A percentile compares a stretch with the other conserved stretches of the same genome.
Conservation (phyloP, 225 moss, liverwort and hornwort species). For the Takakia lepidozioides region DNA sequence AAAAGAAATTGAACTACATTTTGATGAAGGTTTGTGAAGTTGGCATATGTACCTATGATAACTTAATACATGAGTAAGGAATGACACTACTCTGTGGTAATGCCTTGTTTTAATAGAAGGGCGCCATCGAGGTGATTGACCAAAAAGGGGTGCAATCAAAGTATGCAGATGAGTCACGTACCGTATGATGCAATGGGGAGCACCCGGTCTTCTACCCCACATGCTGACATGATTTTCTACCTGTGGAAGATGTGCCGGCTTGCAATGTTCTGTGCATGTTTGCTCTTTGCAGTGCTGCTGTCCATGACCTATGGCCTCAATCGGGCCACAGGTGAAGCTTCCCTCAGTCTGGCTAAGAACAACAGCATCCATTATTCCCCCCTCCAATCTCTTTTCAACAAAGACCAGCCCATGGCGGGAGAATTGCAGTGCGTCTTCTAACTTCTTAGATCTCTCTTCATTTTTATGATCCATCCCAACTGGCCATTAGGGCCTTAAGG, state of each 20-base stretch:
- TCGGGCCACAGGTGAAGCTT: conserved; percentile 13
- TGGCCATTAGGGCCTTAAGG: too few species aligned
- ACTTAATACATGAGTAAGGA: not conserved
- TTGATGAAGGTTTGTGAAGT: conserved; percentile 3
- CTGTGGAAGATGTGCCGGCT: conserved; percentile 36
- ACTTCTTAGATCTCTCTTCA: too few species aligned
- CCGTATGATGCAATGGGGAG: conserved; percentile 23
- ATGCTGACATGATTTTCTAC: conserved; percentile 18
- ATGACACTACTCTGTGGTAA: not conserved
- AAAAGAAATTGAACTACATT: conserved; percentile 1
- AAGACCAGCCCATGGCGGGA: conserved; percentile 17
- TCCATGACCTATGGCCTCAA: conserved; percentile 21
- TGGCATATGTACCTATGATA: not conserved
- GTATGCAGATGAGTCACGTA: conserved; percentile 41
- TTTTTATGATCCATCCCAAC: too few species aligned
- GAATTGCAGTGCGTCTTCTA: conserved; percentile 24
- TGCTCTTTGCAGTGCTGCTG: conserved; percentile 38
- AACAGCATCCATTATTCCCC: conserved; percentile 40
- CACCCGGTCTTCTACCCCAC: conserved; percentile 12
- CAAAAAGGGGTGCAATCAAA: not conserved
- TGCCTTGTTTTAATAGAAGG: not conserved
- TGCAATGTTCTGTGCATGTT: conserved; percentile 34
- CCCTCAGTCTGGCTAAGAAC: conserved; percentile 8
- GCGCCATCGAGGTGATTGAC: conserved; percentile 1
- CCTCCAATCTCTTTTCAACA: conserved; percentile 43